A percentile compares a stretch with the other conserved stretches of the same genome.
phyloP scores from a whole-genome alignment of 176 grass and related monocot species.

The Dendrocalamus sinicus region DNA sequence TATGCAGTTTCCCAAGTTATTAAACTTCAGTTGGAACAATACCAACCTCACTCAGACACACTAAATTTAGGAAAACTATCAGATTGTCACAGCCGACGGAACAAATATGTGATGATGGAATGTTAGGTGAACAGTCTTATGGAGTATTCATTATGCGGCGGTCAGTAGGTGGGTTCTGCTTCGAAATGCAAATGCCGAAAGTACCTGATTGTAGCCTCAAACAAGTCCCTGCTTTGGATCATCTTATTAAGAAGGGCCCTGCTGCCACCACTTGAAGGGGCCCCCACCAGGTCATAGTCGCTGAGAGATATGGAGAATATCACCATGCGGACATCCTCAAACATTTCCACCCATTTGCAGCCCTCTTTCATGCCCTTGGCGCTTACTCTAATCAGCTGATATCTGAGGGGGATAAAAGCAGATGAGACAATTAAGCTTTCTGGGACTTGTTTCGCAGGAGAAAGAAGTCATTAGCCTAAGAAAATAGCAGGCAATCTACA shows the following conservation, averaged over 20 bases:
- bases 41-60: not conserved
- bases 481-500: slow-evolving; percentile 11
- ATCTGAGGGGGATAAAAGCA: slow-evolving; percentile 52
- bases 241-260: slow-evolving; percentile 75
- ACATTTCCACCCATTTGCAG: slow-evolving; percentile 99
- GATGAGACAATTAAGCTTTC: slow-evolving; percentile 24
- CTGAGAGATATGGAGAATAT: slow-evolving; percentile 87
- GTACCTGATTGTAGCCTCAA: slow-evolving; percentile 89
- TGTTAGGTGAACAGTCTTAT: not conserved
- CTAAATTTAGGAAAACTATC: not conserved
- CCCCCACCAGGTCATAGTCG: slow-evolving; percentile 71
- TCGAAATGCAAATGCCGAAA: not conserved
- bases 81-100: not conserved
- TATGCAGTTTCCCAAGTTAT: not conserved
- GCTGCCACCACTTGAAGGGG: slow-evolving; percentile 41
- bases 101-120: not conserved
- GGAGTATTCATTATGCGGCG: not conserved
- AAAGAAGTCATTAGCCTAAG: slow-evolving; percentile 6
- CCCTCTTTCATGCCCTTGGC: slow-evolving; percentile 86
- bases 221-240: slow-evolving; percentile 87
- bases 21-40: not conserved
- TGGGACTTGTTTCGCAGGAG: not conserved
- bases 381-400: slow-evolving; percentile 86
- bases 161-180: not conserved
- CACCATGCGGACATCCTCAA: slow-evolving; percentile 87